Percentiles rank a stretch among this genome's conserved stretches.
phyloP scores from a whole-genome alignment of 2,329 filamentous ascomycete genomes.

The Diplodia corticola region DNA sequence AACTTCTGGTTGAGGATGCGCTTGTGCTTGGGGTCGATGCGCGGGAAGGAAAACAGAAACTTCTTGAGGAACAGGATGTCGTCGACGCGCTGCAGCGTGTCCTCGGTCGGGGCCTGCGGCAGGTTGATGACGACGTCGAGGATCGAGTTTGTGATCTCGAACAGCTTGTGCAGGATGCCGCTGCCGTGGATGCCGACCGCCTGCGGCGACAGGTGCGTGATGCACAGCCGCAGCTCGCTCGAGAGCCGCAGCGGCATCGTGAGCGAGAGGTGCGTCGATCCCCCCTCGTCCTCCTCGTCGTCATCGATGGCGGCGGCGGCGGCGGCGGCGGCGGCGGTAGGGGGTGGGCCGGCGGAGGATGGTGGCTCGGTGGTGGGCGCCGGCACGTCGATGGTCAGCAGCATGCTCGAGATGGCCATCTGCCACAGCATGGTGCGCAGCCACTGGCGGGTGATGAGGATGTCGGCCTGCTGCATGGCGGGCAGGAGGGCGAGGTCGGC shows the following conservation, averaged over 20 bases:
- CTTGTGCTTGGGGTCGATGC: conserved; percentile 49
- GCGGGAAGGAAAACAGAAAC: conserved; percentile 53
- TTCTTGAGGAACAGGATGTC: conserved; percentile 56
- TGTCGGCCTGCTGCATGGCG: conserved; percentile 50
- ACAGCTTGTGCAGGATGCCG: conserved; percentile 59
- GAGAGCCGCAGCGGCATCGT: conserved; percentile 49
- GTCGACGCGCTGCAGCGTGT: conserved; percentile 51
- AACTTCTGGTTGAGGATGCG: conserved; percentile 48
- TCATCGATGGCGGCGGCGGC: background rate
- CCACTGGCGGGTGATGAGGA: conserved; percentile 54
- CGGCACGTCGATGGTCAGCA: conserved; percentile 31
- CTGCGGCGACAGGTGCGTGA: conserved; percentile 44
- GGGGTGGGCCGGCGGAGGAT: no score
- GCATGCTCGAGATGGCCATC: conserved; percentile 50
- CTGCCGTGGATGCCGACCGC: conserved; percentile 58
- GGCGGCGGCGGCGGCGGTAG: no score
- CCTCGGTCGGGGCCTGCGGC: conserved; percentile 48
- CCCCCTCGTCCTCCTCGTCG: background rate
- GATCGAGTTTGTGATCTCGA: conserved; percentile 62
- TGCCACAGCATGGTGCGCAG: conserved; percentile 52
- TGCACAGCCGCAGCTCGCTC: conserved; percentile 45
- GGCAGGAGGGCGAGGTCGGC: conserved; percentile 33
- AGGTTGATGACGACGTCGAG: conserved; percentile 59
- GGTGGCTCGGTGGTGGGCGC: no score
- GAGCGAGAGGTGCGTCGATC: conserved; percentile 37